Conservation (phyloP, 1,139 yeast species). For the Saccharomycopsis crataegensis region DNA sequence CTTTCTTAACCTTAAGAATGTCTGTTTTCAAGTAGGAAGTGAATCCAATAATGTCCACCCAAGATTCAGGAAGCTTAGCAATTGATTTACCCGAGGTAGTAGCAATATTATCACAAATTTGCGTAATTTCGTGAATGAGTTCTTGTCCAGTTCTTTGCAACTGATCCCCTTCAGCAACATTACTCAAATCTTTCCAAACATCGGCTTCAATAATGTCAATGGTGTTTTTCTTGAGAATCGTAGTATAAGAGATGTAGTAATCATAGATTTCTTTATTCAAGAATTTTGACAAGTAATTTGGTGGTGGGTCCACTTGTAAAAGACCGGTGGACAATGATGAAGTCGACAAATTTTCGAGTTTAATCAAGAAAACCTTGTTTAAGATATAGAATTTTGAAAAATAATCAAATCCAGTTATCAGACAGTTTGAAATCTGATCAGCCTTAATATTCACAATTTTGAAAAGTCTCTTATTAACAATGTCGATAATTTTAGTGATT, state of each 20-base stretch:
- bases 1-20: not conserved
- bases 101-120: slow-evolving; percentile 32
- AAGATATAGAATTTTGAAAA: slow-evolving; percentile 64
- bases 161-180: slow-evolving; percentile 14
- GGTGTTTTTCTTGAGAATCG: slow-evolving; percentile 30
- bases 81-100: not conserved
- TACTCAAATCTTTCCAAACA: slow-evolving; percentile 62
- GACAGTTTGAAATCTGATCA: slow-evolving; percentile 50
- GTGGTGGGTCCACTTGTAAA: slow-evolving; percentile 1
- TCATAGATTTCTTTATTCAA: slow-evolving; percentile 13
- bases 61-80: slow-evolving; percentile 8
- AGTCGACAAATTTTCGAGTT: slow-evolving; percentile 61
- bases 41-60: slow-evolving; percentile 13
- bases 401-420: slow-evolving; percentile 36
- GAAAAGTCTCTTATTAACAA: slow-evolving; percentile 70
- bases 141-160: slow-evolving; percentile 37
- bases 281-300: slow-evolving; percentile 13
- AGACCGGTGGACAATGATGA: not conserved
- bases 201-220: slow-evolving; percentile 48
- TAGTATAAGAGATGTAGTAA: slow-evolving; percentile 19
- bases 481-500: slow-evolving; percentile 57
- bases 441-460: slow-evolving; percentile 73
- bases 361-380: slow-evolving; percentile 63
- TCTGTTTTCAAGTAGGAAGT: slow-evolving; percentile 7
- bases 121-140: slow-evolving; percentile 44